These are phyloP conservation scores for Nicotiana attenuata DNA, from an alignment of 257 asterid species.

Conservation along the genomic window DNA sequence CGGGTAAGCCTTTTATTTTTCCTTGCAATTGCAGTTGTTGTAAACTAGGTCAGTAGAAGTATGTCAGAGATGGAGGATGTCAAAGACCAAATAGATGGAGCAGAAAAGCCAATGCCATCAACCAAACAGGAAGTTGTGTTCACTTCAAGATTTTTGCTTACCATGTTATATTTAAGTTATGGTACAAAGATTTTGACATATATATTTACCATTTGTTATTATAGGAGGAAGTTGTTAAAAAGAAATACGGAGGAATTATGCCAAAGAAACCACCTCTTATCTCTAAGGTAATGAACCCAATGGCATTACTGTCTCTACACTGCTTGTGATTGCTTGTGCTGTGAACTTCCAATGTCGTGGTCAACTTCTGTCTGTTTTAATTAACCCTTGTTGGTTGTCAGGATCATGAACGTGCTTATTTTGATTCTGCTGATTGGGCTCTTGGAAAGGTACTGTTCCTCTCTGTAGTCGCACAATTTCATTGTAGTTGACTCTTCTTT, in stretches of 20 bases:
- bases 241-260: conserved; percentile 87
- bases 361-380: not conserved
- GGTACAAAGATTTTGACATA: not conserved
- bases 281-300: conserved; percentile 55
- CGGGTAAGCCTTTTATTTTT: not conserved
- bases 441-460: conserved; percentile 71
- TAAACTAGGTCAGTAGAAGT: not conserved
- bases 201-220: not conserved
- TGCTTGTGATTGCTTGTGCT: conserved; percentile 1
- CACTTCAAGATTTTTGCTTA: conserved; percentile 8
- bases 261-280: conserved; percentile 94
- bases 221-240: conserved; percentile 79
- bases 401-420: conserved; percentile 99
- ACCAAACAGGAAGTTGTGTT: conserved; percentile 63
- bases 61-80: conserved; percentile 36
- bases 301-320: not conserved
- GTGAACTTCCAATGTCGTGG: not conserved
- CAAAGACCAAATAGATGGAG: conserved; percentile 47
- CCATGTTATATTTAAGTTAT: not conserved
- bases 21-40: not conserved
- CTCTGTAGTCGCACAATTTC: conserved; percentile 3
- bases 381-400: conserved; percentile 23
- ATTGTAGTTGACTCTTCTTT: conserved; percentile 1
- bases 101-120: conserved; percentile 59
- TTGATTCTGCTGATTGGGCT: conserved; percentile 99